Evolutionary conservation across 352 stramenopile genomes (phyloP).

Genomic region (Pythium angustatum): DNA sequence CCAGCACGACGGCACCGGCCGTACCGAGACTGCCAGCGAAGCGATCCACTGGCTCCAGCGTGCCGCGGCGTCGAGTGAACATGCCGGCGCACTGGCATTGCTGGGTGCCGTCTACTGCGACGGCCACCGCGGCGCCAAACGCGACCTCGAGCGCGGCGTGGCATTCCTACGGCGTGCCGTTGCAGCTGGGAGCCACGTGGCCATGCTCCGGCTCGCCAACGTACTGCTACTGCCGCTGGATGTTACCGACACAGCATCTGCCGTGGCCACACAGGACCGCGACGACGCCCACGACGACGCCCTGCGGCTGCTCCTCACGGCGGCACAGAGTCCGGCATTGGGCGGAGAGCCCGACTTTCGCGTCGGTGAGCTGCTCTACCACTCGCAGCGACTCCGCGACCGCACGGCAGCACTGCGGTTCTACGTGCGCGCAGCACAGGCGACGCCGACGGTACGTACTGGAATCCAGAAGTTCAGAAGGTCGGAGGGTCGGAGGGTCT

Average conservation of each 20-base stretch:
- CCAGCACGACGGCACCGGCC: not conserved
- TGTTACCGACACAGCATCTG: conserved; percentile 14
- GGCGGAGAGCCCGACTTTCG: conserved; percentile 43
- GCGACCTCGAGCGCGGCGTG: conserved; percentile 55
- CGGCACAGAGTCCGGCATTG: conserved; percentile 32
- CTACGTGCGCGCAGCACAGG: conserved; percentile 54
- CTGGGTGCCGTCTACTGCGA: conserved; percentile 50
- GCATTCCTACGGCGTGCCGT: conserved; percentile 54
- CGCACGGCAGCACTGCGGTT: conserved; percentile 55
- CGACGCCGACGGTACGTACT: conserved; percentile 13
- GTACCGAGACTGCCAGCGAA: conserved; percentile 39
- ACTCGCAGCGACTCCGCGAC: conserved; percentile 50
- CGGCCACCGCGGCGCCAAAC: conserved; percentile 47
- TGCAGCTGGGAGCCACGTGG: conserved; percentile 38
- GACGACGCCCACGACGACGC: conserved; percentile 68
- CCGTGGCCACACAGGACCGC: conserved; percentile 42
- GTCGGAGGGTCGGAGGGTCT: no score
- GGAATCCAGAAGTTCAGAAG: no score
- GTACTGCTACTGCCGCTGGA: conserved; percentile 34
- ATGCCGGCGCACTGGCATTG: conserved; percentile 47
- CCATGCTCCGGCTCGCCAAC: conserved; percentile 59
- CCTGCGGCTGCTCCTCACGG: conserved; percentile 55
- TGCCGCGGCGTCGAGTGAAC: conserved; percentile 38
- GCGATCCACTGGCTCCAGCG: conserved; percentile 72
- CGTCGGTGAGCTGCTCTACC: conserved; percentile 56